Conservation (phyloP, 371 early-diverging fungal species). For the Apophysomyces ossiformis region DNA sequence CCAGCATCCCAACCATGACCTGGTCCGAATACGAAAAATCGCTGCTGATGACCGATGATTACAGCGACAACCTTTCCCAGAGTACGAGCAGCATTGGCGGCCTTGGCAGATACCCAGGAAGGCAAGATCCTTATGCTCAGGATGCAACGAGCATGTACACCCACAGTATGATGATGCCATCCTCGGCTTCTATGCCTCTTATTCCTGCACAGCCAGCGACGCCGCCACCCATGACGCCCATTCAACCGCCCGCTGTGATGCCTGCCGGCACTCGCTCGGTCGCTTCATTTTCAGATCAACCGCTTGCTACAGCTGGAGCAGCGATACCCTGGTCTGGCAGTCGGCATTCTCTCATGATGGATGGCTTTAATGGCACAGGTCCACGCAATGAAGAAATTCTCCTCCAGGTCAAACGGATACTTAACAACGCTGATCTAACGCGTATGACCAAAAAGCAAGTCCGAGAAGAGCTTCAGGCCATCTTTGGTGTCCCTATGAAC, state of each 20-base stretch:
- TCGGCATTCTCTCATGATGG: constrained; percentile 41
- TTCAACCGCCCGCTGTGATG: constrained; percentile 29
- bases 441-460: constrained; percentile 85
- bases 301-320: constrained; percentile 12
- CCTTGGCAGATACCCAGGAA: constrained; percentile 15
- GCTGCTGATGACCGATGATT: constrained; percentile 59
- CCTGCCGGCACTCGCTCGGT: constrained; percentile 13
- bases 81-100: constrained; percentile 30
- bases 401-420: constrained; percentile 73
- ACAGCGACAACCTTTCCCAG: constrained; percentile 45
- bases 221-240: constrained; percentile 21
- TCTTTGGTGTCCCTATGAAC: constrained; percentile 53
- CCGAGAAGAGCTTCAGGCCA: constrained; percentile 45
- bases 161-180: constrained; percentile 37
- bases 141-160: constrained; percentile 33
- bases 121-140: neutral
- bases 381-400: constrained; percentile 80
- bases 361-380: constrained; percentile 32
- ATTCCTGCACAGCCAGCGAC: constrained; percentile 34
- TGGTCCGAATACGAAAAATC: constrained; percentile 90
- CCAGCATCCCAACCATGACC: constrained; percentile 69
- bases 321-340: constrained; percentile 20
- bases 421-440: constrained; percentile 79
- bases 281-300: constrained; percentile 18
- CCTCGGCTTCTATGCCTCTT: constrained; percentile 40